phyloP scores from a whole-genome alignment of 2,329 filamentous ascomycete genomes.

The Arthrobotrys musiformis region DNA sequence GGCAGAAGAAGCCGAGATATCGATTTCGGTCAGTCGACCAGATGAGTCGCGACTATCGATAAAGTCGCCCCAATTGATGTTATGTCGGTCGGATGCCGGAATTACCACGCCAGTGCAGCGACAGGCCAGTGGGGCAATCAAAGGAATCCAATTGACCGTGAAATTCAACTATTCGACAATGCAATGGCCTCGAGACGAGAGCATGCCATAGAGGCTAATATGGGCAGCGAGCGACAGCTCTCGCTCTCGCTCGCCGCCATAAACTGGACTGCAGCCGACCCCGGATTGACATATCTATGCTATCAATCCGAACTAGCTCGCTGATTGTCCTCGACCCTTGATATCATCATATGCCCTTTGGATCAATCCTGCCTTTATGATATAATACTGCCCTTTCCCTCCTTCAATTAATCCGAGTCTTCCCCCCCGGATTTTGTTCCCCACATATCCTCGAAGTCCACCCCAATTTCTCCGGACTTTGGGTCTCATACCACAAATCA shows the following conservation, averaged over 20 bases:
- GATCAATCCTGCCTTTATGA: not conserved
- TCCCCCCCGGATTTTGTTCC: not conserved
- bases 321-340: constrained; percentile 14
- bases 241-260: not conserved
- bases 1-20: not conserved
- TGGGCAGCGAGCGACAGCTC: not conserved
- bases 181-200: constrained; percentile 34
- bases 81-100: constrained; percentile 23
- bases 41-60: not conserved
- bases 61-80: not conserved
- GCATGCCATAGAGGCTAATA: not conserved
- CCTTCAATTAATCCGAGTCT: not conserved
- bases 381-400: constrained; percentile 10
- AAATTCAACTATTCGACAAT: no score
- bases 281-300: constrained; percentile 16
- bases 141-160: not conserved
- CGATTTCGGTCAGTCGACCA: not conserved
- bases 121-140: not conserved
- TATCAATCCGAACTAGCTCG: constrained; percentile 15
- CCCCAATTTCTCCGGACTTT: not conserved
- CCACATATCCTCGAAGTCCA: not conserved
- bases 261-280: constrained; percentile 19
- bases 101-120: not conserved
- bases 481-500: not conserved
- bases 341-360: constrained; percentile 37